Conservation (phyloP, 140 eudicot genomes). For the Senecio squalidus region DNA sequence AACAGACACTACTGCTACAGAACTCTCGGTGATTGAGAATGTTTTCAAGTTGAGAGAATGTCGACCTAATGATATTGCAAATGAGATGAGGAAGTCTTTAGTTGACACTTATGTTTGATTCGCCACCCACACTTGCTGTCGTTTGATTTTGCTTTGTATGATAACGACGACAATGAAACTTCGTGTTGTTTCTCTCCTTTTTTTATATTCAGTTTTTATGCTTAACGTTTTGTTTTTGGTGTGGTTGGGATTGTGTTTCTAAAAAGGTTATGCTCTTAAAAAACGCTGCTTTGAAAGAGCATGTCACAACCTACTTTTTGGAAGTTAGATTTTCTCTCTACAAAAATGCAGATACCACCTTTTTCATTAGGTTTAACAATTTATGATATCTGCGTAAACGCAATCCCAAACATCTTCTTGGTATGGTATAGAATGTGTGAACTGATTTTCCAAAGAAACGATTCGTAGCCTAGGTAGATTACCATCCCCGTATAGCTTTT, state of each 20-base stretch:
- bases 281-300: not conserved
- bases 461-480: too few relatives aligned
- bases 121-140: not conserved
- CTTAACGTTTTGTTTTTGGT: not conserved
- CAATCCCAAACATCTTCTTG: too few relatives aligned
- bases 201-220: slow-evolving; percentile 3
- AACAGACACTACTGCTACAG: slow-evolving; percentile 89
- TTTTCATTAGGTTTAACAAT: too few relatives aligned
- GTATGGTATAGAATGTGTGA: too few relatives aligned
- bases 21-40: slow-evolving; percentile 79
- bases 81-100: slow-evolving; percentile 78
- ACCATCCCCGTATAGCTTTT: too few relatives aligned
- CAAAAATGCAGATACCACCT: too few relatives aligned
- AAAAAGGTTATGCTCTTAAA: not conserved
- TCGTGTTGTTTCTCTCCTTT: not conserved
- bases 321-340: too few relatives aligned
- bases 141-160: not conserved
- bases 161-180: slow-evolving; percentile 12
- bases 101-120: slow-evolving; percentile 58
- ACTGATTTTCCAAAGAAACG: too few relatives aligned
- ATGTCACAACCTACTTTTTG: too few relatives aligned
- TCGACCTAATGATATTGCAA: slow-evolving; percentile 57
- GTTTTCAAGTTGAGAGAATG: slow-evolving; percentile 89
- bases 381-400: too few relatives aligned
- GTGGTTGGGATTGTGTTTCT: not conserved